phyloP scores from a whole-genome alignment of 371 early-diverging fungal genomes.

The Umbelopsis sp. region DNA sequence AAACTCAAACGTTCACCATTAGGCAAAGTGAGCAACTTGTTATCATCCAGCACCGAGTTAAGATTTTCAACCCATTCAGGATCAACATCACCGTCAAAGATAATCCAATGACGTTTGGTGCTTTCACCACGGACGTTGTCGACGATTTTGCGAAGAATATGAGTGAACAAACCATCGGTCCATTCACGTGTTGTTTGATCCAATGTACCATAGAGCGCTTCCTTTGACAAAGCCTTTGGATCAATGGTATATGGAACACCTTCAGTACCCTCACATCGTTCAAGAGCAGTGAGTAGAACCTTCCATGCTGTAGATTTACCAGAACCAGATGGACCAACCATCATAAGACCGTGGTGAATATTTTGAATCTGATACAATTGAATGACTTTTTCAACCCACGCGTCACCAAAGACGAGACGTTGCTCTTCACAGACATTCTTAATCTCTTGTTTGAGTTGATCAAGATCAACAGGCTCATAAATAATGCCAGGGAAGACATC shows the following conservation, averaged over 20 bases:
- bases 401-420: slow-evolving; percentile 73
- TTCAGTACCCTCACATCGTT: slow-evolving; percentile 86
- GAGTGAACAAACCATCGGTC: slow-evolving; percentile 99
- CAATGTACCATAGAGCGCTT: slow-evolving; percentile 93
- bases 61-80: slow-evolving; percentile 99
- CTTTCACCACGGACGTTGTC: slow-evolving; percentile 98
- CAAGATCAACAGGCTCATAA: slow-evolving; percentile 81
- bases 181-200: slow-evolving; percentile 99
- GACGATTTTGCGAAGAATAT: slow-evolving; percentile 94
- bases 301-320: slow-evolving; percentile 96
- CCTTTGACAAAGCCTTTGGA: slow-evolving; percentile 98
- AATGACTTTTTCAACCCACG: slow-evolving; percentile 96
- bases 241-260: slow-evolving; percentile 94
- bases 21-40: slow-evolving; percentile 94
- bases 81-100: slow-evolving; percentile 99
- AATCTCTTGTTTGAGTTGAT: slow-evolving; percentile 76
- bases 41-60: slow-evolving; percentile 98
- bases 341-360: slow-evolving; percentile 98
- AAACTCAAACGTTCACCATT: slow-evolving; percentile 98
- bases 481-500: slow-evolving; percentile 97
- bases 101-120: slow-evolving; percentile 95
- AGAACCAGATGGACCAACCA: slow-evolving; percentile 97
- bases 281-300: slow-evolving; percentile 87
- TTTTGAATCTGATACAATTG: slow-evolving; percentile 97
- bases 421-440: slow-evolving; percentile 80